These are phyloP conservation scores for Chamaenerion angustifolium DNA, from an alignment of 345 rosid species.

Conservation along the genomic window DNA sequence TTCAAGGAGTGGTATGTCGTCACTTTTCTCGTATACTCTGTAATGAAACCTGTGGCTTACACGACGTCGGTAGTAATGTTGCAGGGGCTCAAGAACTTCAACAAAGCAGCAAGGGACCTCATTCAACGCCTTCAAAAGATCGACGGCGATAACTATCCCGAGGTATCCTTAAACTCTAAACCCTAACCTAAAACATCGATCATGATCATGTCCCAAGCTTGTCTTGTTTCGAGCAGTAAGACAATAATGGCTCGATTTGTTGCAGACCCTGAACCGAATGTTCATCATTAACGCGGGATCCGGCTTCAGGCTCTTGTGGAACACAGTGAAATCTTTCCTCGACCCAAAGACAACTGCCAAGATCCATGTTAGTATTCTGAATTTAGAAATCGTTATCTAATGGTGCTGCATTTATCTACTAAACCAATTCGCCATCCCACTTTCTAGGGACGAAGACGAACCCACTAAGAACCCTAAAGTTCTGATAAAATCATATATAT, in stretches of 20 bases:
- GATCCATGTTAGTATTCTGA: constrained; percentile 44
- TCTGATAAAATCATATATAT: no score
- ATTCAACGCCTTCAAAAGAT: constrained; percentile 57
- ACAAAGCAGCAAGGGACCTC: constrained; percentile 71
- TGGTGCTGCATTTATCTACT: no score
- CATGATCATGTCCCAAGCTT: no score
- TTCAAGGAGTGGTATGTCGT: constrained; percentile 80
- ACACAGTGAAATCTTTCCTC: constrained; percentile 56
- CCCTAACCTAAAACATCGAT: no score
- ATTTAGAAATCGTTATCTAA: no score
- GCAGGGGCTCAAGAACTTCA: constrained; percentile 87
- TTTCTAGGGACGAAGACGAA: no score
- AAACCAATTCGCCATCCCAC: no score
- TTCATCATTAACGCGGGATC: constrained; percentile 91
- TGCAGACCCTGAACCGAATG: constrained; percentile 81
- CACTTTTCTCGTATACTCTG: background rate
- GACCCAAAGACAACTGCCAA: constrained; percentile 85
- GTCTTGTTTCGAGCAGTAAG: background rate
- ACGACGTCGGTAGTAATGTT: constrained; percentile 1
- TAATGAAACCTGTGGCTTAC: no score
- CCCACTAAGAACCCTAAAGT: no score
- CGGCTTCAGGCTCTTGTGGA: constrained; percentile 90
- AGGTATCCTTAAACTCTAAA: constrained; percentile 27
- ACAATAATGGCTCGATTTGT: constrained; percentile 5
- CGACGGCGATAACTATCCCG: constrained; percentile 82